A percentile compares a stretch with the other conserved stretches of the same genome.
phyloP scores from a whole-genome alignment of 768 basidiomycete species.

The Cubamyces lactineus region DNA sequence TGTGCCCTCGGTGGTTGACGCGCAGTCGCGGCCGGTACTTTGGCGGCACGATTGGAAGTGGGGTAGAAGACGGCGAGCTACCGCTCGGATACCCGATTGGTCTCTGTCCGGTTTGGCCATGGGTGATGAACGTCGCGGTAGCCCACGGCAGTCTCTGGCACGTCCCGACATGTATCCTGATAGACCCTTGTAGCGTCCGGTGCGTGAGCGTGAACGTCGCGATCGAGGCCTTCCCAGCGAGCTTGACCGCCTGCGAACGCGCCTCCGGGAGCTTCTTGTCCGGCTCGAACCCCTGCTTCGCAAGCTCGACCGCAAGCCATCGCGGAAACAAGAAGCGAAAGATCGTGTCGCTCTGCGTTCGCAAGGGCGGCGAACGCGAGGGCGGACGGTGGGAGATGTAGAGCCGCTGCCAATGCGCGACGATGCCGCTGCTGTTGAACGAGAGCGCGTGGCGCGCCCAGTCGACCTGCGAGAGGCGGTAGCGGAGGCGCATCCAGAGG shows the following conservation, averaged over 20 bases:
- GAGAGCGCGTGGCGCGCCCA: slow-evolving; percentile 18
- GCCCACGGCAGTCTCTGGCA: slow-evolving; percentile 11
- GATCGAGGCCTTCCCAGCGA: neutral
- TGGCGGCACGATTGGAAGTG: neutral
- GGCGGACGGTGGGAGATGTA: slow-evolving; percentile 21
- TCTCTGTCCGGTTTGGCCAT: neutral
- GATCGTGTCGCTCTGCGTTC: too few relatives aligned
- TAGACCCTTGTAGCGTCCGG: neutral
- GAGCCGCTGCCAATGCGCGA: slow-evolving; percentile 16
- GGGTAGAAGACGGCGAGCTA: neutral
- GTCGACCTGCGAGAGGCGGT: slow-evolving; percentile 17
- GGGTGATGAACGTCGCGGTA: neutral
- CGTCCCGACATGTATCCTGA: slow-evolving; percentile 13
- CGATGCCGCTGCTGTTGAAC: slow-evolving; percentile 5
- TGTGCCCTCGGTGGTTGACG: neutral
- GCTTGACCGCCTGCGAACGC: neutral
- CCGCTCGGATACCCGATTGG: neutral
- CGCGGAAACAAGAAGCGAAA: slow-evolving; percentile 17
- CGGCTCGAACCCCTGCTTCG: slow-evolving; percentile 12
- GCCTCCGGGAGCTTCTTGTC: slow-evolving; percentile 1
- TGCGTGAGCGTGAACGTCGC: slow-evolving; percentile 9
- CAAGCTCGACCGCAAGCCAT: slow-evolving; percentile 19
- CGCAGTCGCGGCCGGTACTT: neutral
- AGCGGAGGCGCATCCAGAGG: slow-evolving; percentile 13
- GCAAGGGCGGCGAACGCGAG: slow-evolving; percentile 2